Conservation (phyloP, 768 basidiomycete genomes). For the Auricularia cornea region DNA sequence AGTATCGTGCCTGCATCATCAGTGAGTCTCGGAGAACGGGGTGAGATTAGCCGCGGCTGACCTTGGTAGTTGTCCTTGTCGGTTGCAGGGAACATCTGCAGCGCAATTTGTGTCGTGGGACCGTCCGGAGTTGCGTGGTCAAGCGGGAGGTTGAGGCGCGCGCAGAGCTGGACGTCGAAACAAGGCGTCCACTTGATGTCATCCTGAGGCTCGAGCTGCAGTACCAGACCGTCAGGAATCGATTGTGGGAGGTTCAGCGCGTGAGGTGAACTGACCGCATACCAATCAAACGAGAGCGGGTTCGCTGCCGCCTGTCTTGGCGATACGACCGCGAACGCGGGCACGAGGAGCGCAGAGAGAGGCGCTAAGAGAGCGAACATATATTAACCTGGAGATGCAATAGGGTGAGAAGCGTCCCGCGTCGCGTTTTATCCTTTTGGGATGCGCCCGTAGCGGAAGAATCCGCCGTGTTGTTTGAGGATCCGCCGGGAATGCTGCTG, state of each 20-base stretch:
- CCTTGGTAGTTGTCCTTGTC: not conserved
- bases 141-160: not conserved
- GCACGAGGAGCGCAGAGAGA: too few relatives aligned
- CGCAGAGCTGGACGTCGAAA: not conserved
- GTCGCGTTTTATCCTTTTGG: too few relatives aligned
- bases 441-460: too few relatives aligned
- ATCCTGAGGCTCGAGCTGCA: not conserved
- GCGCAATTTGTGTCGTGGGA: not conserved
- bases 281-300: not conserved
- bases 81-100: not conserved
- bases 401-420: too few relatives aligned
- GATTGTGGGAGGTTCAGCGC: not conserved
- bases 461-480: too few relatives aligned
- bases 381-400: too few relatives aligned
- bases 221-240: not conserved
- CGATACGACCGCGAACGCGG: too few relatives aligned
- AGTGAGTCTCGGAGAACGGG: not conserved
- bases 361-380: too few relatives aligned
- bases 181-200: not conserved
- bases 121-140: not conserved
- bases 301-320: not conserved
- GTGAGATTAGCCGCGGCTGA: not conserved
- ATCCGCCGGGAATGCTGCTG: too few relatives aligned
- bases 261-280: not conserved
- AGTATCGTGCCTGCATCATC: not conserved